Evolutionary conservation across 2,329 filamentous ascomycete genomes (phyloP).

Genomic region (Alternaria ventricosa): DNA sequence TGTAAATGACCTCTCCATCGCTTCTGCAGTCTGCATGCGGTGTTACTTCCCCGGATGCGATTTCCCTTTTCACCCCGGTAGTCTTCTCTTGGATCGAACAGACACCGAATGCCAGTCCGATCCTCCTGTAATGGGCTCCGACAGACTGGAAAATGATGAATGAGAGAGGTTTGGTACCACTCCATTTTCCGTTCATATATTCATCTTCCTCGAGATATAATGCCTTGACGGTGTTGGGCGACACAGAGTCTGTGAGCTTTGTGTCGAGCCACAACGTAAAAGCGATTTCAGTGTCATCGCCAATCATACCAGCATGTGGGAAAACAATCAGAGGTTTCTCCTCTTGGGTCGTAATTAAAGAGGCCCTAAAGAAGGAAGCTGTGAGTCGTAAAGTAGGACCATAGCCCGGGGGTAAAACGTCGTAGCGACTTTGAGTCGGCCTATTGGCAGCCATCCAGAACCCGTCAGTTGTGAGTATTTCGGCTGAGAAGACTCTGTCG

Average conservation of each 20-base stretch:
- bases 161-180: background rate
- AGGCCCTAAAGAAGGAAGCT: background rate
- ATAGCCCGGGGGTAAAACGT: background rate
- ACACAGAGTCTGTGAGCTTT: accelerated
- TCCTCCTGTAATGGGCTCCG: background rate
- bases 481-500: too few relatives aligned
- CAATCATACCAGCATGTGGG: accelerated
- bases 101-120: background rate
- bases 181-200: too few relatives aligned
- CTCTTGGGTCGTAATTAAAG: background rate
- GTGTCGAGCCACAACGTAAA: background rate
- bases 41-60: background rate
- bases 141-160: background rate
- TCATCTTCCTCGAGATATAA: background rate
- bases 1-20: background rate
- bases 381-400: background rate
- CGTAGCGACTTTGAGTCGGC: background rate
- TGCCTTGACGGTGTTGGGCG: background rate
- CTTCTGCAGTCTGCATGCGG: background rate
- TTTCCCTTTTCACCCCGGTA: background rate
- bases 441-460: background rate
- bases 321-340: background rate
- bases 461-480: background rate
- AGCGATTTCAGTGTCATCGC: accelerated
- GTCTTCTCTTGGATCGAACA: background rate